Evolutionary conservation across 73 alveolate genomes (phyloP), one percentile per base, ranked within the genome.

Genomic region (Symbiodinium natans): DNA sequence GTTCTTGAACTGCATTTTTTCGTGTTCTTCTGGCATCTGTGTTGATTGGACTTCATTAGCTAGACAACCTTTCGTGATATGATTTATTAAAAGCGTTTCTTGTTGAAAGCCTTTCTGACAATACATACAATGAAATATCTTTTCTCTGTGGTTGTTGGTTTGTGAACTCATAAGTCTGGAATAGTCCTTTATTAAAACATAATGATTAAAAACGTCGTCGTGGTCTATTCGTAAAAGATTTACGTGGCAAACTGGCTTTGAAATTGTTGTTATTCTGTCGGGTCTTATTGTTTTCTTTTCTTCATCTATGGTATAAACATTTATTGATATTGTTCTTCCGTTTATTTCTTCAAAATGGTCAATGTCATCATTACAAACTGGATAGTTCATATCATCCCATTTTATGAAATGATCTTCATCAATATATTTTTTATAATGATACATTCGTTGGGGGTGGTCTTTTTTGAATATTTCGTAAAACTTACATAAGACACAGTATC

Each of bases 381-480:
- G 86, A 75, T 29, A 75, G 25, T 1, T 75, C 38, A 75, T 40
- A 75, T 75, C 46, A n/a, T n/a, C 27, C 86, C 86, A 75, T 11
- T 75, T 36, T 33, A 75, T 13, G 46, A 40, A 29, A 25, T 75
- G n/a, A 10, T 75, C 86, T 6, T 34, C 10, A 9, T 46, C 59
- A 46, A 46, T 46, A 46, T 46, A 17, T 25, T 75, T 75, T 33
- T 75, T 29, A 6, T 75, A 75, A 40, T 75, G 86, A 75, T 75
- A 75, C 86, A 75, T 75, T 36, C 46, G n/a, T 2, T 25, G 25
- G 7, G 52, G 52, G 86, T 75, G 86, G 86, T 75, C 86, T 75
- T 75, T 33, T 25, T 75, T 40, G 10, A 19, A 82, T 82, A 82
- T 23, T 41, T 82, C 29, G 11, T 82, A 39, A 38, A 36, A 39